Conservation (phyloP, 345 rosid genomes). For the Erodium maritimum region DNA sequence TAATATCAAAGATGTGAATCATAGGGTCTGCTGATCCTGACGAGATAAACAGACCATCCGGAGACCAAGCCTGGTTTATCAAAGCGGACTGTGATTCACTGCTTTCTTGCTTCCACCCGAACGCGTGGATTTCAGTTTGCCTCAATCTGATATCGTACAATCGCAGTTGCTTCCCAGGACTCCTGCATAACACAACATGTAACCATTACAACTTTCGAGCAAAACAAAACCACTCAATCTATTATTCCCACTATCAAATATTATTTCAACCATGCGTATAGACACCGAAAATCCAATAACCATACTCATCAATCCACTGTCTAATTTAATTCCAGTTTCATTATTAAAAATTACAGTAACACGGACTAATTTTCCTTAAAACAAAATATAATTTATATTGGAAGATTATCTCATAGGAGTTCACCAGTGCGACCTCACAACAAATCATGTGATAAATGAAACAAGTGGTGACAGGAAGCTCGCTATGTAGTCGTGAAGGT, state of each 20-base stretch:
- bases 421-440: too few relatives aligned
- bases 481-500: too few relatives aligned
- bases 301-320: neutral
- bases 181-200: slow-evolving; percentile 26
- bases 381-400: too few relatives aligned
- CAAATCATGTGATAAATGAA: too few relatives aligned
- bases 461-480: too few relatives aligned
- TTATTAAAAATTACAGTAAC: too few relatives aligned
- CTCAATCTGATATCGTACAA: slow-evolving; percentile 70
- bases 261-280: neutral
- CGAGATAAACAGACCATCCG: slow-evolving; percentile 63
- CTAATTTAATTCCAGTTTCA: too few relatives aligned
- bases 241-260: neutral
- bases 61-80: slow-evolving; percentile 91
- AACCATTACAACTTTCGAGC: neutral
- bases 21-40: slow-evolving; percentile 94
- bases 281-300: neutral
- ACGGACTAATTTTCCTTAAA: too few relatives aligned
- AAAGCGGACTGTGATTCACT: slow-evolving; percentile 88
- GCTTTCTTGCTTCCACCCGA: slow-evolving; percentile 94
- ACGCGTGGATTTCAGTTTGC: slow-evolving; percentile 68
- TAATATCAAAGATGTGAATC: slow-evolving; percentile 78
- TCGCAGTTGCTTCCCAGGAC: slow-evolving; percentile 69
- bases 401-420: too few relatives aligned
- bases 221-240: neutral